These are phyloP conservation scores for Falciphora oryzae DNA, from an alignment of 2,329 filamentous ascomycete species.

Conservation along the genomic window DNA sequence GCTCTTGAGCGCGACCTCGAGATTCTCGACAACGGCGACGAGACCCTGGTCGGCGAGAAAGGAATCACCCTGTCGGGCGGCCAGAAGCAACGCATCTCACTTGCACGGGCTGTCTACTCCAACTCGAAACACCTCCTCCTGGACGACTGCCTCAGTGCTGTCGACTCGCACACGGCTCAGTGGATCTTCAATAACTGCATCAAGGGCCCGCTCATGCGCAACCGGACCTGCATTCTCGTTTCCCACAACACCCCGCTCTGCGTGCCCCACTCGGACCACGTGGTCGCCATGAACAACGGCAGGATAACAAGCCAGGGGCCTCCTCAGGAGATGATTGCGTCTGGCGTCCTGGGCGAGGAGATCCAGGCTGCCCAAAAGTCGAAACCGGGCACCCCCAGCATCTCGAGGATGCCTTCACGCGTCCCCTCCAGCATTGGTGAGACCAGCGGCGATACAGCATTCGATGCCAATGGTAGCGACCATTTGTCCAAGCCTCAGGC, in stretches of 20 bases:
- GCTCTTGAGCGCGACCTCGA: conserved; percentile 86
- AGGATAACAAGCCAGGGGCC: conserved; percentile 71
- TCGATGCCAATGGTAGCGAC: conserved; percentile 44
- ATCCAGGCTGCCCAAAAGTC: conserved; percentile 37
- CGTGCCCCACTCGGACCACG: conserved; percentile 70
- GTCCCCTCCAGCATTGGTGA: conserved; percentile 70
- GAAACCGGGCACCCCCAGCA: conserved; percentile 63
- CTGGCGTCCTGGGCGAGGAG: conserved; percentile 86
- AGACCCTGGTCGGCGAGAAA: conserved; percentile 93
- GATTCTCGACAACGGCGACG: conserved; percentile 86
- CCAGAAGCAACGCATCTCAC: conserved; percentile 94
- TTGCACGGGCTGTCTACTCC: conserved; percentile 96
- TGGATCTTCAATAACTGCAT: conserved; percentile 97
- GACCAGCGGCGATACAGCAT: conserved; percentile 48
- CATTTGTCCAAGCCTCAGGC: conserved; percentile 39
- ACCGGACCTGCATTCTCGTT: conserved; percentile 88
- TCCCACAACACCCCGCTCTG: conserved; percentile 93
- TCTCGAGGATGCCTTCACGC: conserved; percentile 71
- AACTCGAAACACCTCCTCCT: conserved; percentile 85
- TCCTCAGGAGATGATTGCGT: conserved; percentile 70
- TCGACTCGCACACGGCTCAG: conserved; percentile 95
- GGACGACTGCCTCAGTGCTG: conserved; percentile 92
- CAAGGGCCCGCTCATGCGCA: conserved; percentile 79
- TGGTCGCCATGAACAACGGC: conserved; percentile 85
- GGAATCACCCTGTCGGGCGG: conserved; percentile 94